Percentiles rank a stretch among this genome's conserved stretches.
phyloP scores from a whole-genome alignment of 169 alveolate species.

The Theileria annulata region DNA sequence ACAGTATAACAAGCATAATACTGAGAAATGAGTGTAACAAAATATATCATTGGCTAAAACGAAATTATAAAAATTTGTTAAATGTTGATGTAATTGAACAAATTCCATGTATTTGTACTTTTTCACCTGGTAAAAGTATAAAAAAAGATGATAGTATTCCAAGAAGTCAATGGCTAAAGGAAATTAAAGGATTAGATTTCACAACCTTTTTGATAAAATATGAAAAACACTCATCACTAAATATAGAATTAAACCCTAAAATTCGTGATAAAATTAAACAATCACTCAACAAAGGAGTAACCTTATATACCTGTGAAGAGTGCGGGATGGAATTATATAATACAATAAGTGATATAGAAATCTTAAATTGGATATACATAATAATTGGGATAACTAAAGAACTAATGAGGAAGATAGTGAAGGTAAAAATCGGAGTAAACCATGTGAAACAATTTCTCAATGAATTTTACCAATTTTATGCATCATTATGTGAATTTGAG shows the following conservation, averaged over 20 bases:
- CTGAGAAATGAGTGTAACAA: not conserved
- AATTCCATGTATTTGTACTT: slow-evolving; percentile 26
- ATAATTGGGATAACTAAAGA: slow-evolving; percentile 7
- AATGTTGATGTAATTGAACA: not conserved
- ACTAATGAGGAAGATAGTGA: slow-evolving; percentile 20
- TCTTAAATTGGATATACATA: slow-evolving; percentile 54
- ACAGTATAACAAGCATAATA: not conserved
- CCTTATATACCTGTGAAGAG: slow-evolving; percentile 5
- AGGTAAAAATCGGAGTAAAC: not conserved
- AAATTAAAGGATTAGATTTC: not conserved
- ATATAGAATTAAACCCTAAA: slow-evolving; percentile 13
- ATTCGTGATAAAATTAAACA: slow-evolving; percentile 6
- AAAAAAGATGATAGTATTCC: not conserved
- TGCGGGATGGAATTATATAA: slow-evolving; percentile 15
- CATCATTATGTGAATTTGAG: not conserved
- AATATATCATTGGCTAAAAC: not conserved
- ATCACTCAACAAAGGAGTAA: not conserved
- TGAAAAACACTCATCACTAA: slow-evolving; percentile 13
- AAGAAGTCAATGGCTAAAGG: slow-evolving; percentile 14
- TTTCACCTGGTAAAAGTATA: not conserved
- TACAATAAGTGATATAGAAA: slow-evolving; percentile 42
- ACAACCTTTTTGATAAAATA: not conserved
- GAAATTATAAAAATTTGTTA: not conserved
- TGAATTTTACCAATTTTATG: not conserved
- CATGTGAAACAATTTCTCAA: not conserved